Evolutionary conservation across 345 rosid species (phyloP).

Genomic region (Eucalyptus victrix): DNA sequence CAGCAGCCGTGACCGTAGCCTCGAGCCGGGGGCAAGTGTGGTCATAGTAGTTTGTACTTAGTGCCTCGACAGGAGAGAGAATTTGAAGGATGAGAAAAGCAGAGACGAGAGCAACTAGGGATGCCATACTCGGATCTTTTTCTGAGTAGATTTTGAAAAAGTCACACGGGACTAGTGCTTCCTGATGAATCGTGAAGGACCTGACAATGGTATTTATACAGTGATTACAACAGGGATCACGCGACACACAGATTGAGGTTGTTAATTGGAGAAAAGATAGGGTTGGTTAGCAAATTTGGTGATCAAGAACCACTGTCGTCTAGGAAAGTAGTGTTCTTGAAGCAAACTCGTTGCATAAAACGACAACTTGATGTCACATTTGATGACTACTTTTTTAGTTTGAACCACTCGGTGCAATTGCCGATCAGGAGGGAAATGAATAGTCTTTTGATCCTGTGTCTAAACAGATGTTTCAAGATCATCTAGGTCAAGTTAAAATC

Average conservation of each 20-base stretch:
- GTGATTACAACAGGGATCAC: not conserved
- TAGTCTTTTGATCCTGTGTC: not conserved
- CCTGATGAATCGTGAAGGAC: not conserved
- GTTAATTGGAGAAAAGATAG: constrained; percentile 14
- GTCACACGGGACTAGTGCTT: not conserved
- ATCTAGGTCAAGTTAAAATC: not conserved
- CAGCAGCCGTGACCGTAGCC: constrained; percentile 27
- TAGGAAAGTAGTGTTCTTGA: constrained; percentile 9
- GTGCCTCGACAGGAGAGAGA: constrained; percentile 19
- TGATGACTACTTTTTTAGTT: not conserved
- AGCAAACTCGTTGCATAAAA: not conserved
- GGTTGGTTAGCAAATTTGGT: constrained; percentile 53
- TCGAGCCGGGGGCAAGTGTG: constrained; percentile 54
- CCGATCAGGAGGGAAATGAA: not conserved
- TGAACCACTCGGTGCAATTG: not conserved
- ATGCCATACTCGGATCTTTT: not conserved
- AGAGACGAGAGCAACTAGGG: not conserved
- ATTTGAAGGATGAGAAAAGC: not conserved
- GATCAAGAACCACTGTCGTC: constrained; percentile 14
- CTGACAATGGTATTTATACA: constrained; percentile 2
- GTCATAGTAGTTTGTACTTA: constrained; percentile 51
- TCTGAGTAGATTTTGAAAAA: not conserved
- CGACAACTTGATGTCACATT: not conserved
- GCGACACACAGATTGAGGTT: constrained; percentile 13
- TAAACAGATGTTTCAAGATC: not conserved